Conservation (phyloP, 306 rosid genomes). For the Crotalaria pallida region DNA sequence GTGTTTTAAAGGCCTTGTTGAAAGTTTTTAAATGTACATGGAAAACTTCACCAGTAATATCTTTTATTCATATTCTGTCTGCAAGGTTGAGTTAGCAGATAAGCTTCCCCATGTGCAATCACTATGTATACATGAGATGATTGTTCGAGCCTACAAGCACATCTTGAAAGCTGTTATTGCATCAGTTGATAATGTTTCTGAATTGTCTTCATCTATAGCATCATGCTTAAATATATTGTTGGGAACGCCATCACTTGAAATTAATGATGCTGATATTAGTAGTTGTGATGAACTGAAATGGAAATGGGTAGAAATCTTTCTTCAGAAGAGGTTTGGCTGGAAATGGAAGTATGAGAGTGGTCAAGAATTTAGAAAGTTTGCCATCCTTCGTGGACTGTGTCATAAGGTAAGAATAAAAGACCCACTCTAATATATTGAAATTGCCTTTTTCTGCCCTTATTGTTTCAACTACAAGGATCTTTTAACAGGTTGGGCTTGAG, state of each 20-base stretch:
- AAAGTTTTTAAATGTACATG: neutral
- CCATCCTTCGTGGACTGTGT: constrained; percentile 91
- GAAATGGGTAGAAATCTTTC: constrained; percentile 91
- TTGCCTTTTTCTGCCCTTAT: neutral
- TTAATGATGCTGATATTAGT: constrained; percentile 36
- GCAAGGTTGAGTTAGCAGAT: constrained; percentile 93
- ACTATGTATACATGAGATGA: constrained; percentile 88
- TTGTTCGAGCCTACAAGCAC: constrained; percentile 95
- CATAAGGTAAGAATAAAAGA: constrained; percentile 64
- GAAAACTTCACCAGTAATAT: constrained; percentile 9
- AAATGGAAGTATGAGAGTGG: constrained; percentile 63
- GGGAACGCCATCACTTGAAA: constrained; percentile 63
- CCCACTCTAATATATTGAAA: neutral
- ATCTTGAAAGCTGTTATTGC: constrained; percentile 88
- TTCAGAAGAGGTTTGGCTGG: constrained; percentile 83
- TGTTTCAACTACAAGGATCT: constrained; percentile 12
- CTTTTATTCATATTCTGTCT: constrained; percentile 17
- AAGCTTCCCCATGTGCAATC: constrained; percentile 98
- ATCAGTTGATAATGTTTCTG: constrained; percentile 63
- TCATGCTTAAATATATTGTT: constrained; percentile 80
- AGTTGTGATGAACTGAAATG: constrained; percentile 59
- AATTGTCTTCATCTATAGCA: constrained; percentile 80
- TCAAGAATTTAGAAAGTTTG: constrained; percentile 73
- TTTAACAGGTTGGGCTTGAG: constrained; percentile 94
- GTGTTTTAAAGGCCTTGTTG: neutral